Conservation (phyloP, 768 basidiomycete species). For the Auricularia heimuer region DNA sequence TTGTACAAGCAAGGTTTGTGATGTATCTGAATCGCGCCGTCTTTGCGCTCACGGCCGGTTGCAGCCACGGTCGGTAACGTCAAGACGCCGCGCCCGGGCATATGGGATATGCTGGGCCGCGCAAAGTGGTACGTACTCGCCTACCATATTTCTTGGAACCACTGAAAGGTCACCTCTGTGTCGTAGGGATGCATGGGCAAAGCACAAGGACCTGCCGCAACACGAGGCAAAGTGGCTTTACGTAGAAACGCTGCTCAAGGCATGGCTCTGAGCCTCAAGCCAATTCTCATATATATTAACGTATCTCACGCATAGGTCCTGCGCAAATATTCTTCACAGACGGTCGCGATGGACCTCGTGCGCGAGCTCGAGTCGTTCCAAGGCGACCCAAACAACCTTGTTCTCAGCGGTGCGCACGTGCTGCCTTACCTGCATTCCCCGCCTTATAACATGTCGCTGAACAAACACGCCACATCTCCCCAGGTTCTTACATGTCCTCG, state of each 20-base stretch:
- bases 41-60: neutral
- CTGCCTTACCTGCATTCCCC: neutral
- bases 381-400: constrained; percentile 54
- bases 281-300: neutral
- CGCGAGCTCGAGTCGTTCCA: constrained; percentile 69
- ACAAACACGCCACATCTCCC: neutral
- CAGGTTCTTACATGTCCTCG: neutral
- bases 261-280: constrained; percentile 19
- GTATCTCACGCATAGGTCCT: constrained; percentile 43
- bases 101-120: constrained; percentile 85
- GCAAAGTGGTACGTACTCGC: constrained; percentile 73
- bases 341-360: constrained; percentile 62
- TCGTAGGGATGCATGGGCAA: constrained; percentile 88
- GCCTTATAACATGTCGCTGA: neutral
- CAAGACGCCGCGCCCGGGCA: constrained; percentile 62
- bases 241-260: constrained; percentile 80
- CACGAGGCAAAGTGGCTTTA: constrained; percentile 84
- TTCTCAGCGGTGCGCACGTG: constrained; percentile 47
- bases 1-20: constrained; percentile 83
- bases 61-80: constrained; percentile 89
- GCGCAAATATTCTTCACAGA: constrained; percentile 75
- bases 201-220: constrained; percentile 71
- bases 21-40: neutral
- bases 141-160: neutral
- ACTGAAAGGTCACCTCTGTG: neutral